Conservation (phyloP, 352 stramenopile species). For the Phytopythium helicoides region DNA sequence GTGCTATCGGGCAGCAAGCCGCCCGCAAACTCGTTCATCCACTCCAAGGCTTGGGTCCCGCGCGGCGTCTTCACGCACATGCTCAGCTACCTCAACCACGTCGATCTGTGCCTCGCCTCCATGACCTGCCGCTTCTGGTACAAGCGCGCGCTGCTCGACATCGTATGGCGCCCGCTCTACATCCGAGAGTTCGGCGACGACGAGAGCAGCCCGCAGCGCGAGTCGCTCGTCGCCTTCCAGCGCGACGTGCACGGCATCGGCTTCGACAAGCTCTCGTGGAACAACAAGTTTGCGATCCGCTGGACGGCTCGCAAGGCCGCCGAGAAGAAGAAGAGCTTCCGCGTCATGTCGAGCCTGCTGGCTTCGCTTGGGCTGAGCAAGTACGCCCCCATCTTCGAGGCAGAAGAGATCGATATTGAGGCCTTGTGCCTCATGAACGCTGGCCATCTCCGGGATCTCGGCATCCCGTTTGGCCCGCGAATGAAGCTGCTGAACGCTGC, state of each 20-base stretch:
- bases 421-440: slow-evolving; percentile 87
- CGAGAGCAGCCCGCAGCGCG: slow-evolving; percentile 69
- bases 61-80: slow-evolving; percentile 86
- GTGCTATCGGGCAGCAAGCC: slow-evolving; percentile 68
- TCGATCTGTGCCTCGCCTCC: slow-evolving; percentile 77
- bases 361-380: slow-evolving; percentile 78
- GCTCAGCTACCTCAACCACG: slow-evolving; percentile 86
- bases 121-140: slow-evolving; percentile 89
- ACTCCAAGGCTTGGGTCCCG: slow-evolving; percentile 84
- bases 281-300: slow-evolving; percentile 83
- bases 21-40: slow-evolving; percentile 84
- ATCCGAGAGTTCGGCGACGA: slow-evolving; percentile 81
- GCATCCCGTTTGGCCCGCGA: slow-evolving; percentile 78
- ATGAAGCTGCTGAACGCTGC: slow-evolving; percentile 86
- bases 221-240: slow-evolving; percentile 86
- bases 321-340: slow-evolving; percentile 88
- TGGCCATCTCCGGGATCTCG: slow-evolving; percentile 75
- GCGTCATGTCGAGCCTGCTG: slow-evolving; percentile 81
- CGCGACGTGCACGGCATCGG: slow-evolving; percentile 82
- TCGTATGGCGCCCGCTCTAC: slow-evolving; percentile 86
- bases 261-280: slow-evolving; percentile 83
- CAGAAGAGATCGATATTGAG: slow-evolving; percentile 89
- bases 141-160: slow-evolving; percentile 80
- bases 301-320: slow-evolving; percentile 78
- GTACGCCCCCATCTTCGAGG: slow-evolving; percentile 83